A percentile compares a stretch with the other conserved stretches of the same genome.
phyloP scores from a whole-genome alignment of 106 monocot species.

The Platanthera zijinensis region DNA sequence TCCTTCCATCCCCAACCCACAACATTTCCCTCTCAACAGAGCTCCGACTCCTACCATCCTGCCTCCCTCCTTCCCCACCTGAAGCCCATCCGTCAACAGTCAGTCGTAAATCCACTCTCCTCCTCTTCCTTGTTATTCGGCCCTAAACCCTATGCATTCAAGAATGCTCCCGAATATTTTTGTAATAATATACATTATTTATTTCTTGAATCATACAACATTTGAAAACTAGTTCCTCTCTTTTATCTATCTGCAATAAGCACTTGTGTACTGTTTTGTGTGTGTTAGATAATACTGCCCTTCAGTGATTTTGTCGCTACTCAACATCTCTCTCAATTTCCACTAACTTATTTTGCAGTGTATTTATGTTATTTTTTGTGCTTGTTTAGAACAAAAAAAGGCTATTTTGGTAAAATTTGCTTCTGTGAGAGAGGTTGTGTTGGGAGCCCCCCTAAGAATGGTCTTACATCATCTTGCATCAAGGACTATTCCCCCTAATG shows the following conservation, averaged over 20 bases:
- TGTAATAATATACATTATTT: background rate
- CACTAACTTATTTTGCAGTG: background rate
- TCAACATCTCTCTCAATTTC: background rate
- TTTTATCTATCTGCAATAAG: background rate
- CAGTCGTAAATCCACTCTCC: too few relatives aligned
- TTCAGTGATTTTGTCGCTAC: background rate
- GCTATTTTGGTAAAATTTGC: slow-evolving; percentile 77
- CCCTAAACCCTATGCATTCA: background rate
- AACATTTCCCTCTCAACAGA: too few relatives aligned
- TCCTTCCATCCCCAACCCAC: too few relatives aligned
- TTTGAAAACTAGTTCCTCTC: background rate
- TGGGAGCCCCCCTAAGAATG: slow-evolving; percentile 85
- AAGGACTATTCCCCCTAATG: slow-evolving; percentile 48
- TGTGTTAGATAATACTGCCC: too few relatives aligned
- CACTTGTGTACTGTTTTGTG: background rate
- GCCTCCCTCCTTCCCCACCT: too few relatives aligned
- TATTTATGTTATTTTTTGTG: slow-evolving; percentile 7
- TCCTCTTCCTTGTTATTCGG: too few relatives aligned
- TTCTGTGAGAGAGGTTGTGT: slow-evolving; percentile 93
- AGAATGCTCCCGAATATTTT: background rate
- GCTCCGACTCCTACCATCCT: too few relatives aligned
- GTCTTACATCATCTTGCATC: slow-evolving; percentile 71
- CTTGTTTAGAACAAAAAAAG: slow-evolving; percentile 58
- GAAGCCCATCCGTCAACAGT: too few relatives aligned
- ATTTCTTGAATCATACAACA: background rate